phyloP scores from a whole-genome alignment of 2,329 filamentous ascomycete species.

The Colletotrichum eleusines region DNA sequence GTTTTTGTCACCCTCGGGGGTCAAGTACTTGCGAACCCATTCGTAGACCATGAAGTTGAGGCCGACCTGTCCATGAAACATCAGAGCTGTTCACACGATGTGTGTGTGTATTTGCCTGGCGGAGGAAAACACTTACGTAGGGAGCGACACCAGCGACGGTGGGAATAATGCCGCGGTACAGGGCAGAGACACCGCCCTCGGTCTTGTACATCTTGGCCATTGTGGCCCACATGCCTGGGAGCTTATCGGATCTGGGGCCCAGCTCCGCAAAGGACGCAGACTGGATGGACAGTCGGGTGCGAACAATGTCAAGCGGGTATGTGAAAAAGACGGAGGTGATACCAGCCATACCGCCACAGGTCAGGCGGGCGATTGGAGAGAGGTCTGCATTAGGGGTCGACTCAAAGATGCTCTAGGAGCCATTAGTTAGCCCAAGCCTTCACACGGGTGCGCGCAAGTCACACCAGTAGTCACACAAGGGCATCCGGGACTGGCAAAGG shows the following conservation, averaged over 20 bases:
- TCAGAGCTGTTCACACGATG: conserved; percentile 4
- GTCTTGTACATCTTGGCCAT: conserved; percentile 87
- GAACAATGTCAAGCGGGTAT: conserved; percentile 97
- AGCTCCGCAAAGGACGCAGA: conserved; percentile 93
- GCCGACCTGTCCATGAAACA: conserved; percentile 72
- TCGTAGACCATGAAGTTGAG: conserved; percentile 99
- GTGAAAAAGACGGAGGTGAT: conserved; percentile 96
- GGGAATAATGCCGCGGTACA: conserved; percentile 95
- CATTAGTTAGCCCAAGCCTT: conserved; percentile 32
- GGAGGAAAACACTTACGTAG: conserved; percentile 70
- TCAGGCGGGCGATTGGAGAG: conserved; percentile 77
- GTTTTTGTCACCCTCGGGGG: conserved; percentile 87
- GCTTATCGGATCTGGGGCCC: conserved; percentile 70
- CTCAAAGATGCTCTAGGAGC: conserved; percentile 78
- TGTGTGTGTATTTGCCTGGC: too few relatives aligned
- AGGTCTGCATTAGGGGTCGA: conserved; percentile 79
- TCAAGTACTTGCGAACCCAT: conserved; percentile 84
- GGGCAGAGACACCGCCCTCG: conserved; percentile 84
- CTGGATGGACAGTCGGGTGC: conserved; percentile 95
- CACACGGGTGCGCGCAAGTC: not conserved
- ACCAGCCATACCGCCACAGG: conserved; percentile 92
- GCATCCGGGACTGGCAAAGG: not conserved
- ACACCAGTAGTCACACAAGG: not conserved
- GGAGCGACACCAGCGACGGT: conserved; percentile 96
- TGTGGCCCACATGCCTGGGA: conserved; percentile 94